Percentiles rank a stretch among this genome's conserved stretches.
Evolutionary conservation across 169 alveolate species (phyloP).

Genomic region (Plasmodium knowlesi): DNA sequence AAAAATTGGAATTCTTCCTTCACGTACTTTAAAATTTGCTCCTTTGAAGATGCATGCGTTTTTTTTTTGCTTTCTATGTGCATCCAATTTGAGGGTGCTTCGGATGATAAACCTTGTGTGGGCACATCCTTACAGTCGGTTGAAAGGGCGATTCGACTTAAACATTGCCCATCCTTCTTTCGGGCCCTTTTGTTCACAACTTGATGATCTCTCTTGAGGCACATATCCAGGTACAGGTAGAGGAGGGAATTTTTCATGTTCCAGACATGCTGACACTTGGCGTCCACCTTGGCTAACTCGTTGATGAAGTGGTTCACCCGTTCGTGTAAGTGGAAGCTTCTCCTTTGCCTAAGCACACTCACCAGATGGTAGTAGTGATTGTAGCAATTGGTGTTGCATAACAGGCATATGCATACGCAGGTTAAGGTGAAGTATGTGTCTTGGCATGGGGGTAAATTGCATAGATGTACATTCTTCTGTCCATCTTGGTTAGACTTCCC

Average conservation of each 20-base stretch:
- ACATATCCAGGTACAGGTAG: conserved; percentile 24
- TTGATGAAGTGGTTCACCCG: conserved; percentile 12
- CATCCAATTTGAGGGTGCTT: neutral
- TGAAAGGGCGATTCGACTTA: neutral
- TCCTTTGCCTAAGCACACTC: neutral
- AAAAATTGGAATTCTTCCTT: conserved; percentile 6
- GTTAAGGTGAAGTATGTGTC: conserved; percentile 1
- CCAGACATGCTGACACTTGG: conserved; percentile 53
- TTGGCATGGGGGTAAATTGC: neutral
- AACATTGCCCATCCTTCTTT: neutral
- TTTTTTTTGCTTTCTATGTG: neutral
- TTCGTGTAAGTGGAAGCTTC: neutral
- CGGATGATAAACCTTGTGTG: neutral
- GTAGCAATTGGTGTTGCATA: conserved; percentile 42
- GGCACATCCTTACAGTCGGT: neutral
- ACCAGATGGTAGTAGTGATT: conserved; percentile 27
- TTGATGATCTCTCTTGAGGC: neutral
- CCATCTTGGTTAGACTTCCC: neutral
- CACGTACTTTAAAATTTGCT: conserved; percentile 17
- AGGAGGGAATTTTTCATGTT: conserved; percentile 34
- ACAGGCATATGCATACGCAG: conserved; percentile 36
- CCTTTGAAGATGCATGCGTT: neutral
- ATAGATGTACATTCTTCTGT: neutral
- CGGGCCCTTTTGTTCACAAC: neutral
- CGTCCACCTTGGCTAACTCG: conserved; percentile 37